Conservation (phyloP, 257 asterid genomes). For the Anisodus acutangulus region DNA sequence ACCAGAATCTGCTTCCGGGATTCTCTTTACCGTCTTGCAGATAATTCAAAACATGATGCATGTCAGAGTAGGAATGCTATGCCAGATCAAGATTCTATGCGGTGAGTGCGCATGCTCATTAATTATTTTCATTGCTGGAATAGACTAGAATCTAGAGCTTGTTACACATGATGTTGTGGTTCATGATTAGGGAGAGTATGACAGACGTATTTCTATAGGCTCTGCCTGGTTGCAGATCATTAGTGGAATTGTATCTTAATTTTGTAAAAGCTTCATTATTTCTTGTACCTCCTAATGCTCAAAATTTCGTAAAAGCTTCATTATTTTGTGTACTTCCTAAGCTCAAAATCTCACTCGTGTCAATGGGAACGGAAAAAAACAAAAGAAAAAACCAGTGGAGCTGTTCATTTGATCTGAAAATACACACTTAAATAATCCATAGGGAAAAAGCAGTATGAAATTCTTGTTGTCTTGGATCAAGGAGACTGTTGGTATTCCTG, state of each 20-base stretch:
- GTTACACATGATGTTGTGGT: neutral
- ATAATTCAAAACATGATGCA: constrained; percentile 47
- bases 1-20: constrained; percentile 60
- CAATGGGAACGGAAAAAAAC: neutral
- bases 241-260: neutral
- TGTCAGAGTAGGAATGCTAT: constrained; percentile 12
- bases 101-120: constrained; percentile 18
- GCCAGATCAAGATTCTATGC: neutral
- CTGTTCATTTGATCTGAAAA: neutral
- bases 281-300: neutral
- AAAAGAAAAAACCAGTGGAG: neutral
- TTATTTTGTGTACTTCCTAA: neutral
- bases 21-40: constrained; percentile 62
- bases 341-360: neutral
- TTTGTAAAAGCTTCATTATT: neutral
- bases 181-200: neutral
- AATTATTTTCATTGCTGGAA: neutral
- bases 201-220: neutral
- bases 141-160: neutral
- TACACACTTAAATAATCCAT: neutral
- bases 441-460: neutral
- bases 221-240: neutral
- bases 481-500: neutral
- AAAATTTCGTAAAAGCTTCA: neutral
- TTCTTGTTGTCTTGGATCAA: neutral